A percentile compares a stretch with the other conserved stretches of the same genome.
Conservation (phyloP, 495 filamentous ascomycete species). For the Chlorociboria aeruginascens region DNA sequence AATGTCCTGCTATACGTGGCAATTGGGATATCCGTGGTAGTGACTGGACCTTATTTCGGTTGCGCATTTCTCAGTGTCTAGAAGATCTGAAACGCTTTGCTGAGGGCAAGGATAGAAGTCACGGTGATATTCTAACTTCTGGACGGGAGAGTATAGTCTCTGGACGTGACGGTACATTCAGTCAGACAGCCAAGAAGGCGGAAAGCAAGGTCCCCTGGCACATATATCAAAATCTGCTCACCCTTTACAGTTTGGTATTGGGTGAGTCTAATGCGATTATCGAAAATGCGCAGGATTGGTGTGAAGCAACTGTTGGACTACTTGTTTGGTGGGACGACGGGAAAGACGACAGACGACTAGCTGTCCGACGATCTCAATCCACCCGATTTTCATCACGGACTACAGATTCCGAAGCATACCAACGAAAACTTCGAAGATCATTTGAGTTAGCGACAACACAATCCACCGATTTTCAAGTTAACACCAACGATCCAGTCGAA, state of each 20-base stretch:
- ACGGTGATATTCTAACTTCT: neutral
- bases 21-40: constrained; percentile 67
- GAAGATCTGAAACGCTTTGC: constrained; percentile 60
- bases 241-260: constrained; percentile 63
- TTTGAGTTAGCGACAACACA: constrained; percentile 31
- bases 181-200: constrained; percentile 57
- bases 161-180: constrained; percentile 27
- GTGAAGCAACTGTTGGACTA: constrained; percentile 69
- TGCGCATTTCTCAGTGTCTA: constrained; percentile 50
- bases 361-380: constrained; percentile 28
- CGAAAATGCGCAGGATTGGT: constrained; percentile 64
- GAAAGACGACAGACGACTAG: constrained; percentile 34
- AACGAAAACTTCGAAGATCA: constrained; percentile 27
- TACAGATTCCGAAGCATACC: constrained; percentile 30
- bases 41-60: constrained; percentile 71
- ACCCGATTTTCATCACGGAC: constrained; percentile 22
- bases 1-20: constrained; percentile 51
- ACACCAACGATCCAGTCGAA: constrained; percentile 59
- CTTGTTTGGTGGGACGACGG: constrained; percentile 85
- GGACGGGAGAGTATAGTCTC: constrained; percentile 18
- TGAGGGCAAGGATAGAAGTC: constrained; percentile 36
- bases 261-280: constrained; percentile 60
- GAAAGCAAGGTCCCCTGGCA: constrained; percentile 77
- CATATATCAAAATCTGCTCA: constrained; percentile 66
- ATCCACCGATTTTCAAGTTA: constrained; percentile 48